phyloP scores from a whole-genome alignment of 225 moss, liverwort and hornwort genomes.

The Physcomitrium patens region DNA sequence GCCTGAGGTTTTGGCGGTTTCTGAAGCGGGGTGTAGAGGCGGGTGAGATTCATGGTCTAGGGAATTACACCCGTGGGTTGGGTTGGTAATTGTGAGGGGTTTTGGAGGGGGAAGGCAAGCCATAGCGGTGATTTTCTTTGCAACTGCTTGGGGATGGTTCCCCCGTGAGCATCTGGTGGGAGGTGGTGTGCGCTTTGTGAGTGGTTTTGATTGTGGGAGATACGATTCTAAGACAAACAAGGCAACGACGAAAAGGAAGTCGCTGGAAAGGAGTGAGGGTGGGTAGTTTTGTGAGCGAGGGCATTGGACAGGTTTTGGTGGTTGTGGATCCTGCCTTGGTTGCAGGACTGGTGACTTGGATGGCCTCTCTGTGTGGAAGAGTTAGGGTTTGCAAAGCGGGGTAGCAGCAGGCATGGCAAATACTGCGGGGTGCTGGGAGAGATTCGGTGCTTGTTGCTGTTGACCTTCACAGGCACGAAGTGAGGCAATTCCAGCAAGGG shows the following conservation, averaged over 20 bases:
- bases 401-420: constrained; percentile 9
- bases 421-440: neutral
- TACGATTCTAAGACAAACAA: neutral
- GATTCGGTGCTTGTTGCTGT: neutral
- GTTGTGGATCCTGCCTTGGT: constrained; percentile 1
- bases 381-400: constrained; percentile 21
- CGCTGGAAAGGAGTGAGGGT: neutral
- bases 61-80: neutral
- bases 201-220: neutral
- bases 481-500: neutral
- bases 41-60: constrained; percentile 30
- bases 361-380: neutral
- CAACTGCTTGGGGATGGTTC: neutral
- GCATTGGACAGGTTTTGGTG: neutral
- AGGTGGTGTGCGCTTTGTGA: constrained; percentile 10
- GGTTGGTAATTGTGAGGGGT: constrained; percentile 11
- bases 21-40: neutral
- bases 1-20: constrained; percentile 18
- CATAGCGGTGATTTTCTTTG: neutral
- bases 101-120: neutral
- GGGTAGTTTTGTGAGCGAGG: neutral
- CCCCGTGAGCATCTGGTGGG: neutral
- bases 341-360: neutral
- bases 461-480: neutral
- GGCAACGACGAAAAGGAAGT: neutral